Evolutionary conservation across 73 alveolate species (phyloP).

Genomic region (Effrenium voratum): DNA sequence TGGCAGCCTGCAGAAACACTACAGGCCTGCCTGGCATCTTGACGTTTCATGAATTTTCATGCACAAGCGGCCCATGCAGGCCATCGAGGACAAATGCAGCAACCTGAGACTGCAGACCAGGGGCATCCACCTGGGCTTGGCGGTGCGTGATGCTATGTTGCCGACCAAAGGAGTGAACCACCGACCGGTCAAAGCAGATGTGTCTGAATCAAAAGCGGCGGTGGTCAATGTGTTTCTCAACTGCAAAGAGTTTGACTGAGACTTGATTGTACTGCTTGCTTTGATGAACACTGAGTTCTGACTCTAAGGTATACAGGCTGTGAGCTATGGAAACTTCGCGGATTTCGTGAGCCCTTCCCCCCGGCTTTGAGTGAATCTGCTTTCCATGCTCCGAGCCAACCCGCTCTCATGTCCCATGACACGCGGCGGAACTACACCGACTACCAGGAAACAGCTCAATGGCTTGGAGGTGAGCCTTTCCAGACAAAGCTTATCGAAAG

Average conservation of each 20-base stretch:
- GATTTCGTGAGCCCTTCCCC: not conserved
- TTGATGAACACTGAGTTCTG: no score
- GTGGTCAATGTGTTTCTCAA: no score
- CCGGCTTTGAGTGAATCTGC: not conserved
- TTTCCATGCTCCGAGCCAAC: not conserved
- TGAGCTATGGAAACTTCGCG: not conserved
- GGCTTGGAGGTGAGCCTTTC: slow-evolving; percentile 14
- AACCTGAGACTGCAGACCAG: not conserved
- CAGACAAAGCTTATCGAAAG: not conserved
- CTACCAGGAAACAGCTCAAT: slow-evolving; percentile 33
- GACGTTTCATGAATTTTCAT: not conserved
- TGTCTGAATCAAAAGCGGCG: not conserved
- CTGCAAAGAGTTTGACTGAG: not conserved
- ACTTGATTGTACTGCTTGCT: not conserved
- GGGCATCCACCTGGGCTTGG: not conserved
- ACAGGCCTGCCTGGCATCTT: not conserved
- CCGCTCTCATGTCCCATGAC: not conserved
- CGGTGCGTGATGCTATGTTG: not conserved
- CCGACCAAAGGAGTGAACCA: slow-evolving; percentile 5
- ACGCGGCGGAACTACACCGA: slow-evolving; percentile 4
- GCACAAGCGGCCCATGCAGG: not conserved
- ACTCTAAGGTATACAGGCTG: not conserved
- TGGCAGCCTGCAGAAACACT: not conserved
- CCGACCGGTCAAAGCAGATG: not conserved
- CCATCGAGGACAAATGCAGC: not conserved